Evolutionary conservation across 2,329 filamentous ascomycete species (phyloP), one percentile per base, ranked within the genome.

Genomic region (Scedosporium minutisporum): DNA sequence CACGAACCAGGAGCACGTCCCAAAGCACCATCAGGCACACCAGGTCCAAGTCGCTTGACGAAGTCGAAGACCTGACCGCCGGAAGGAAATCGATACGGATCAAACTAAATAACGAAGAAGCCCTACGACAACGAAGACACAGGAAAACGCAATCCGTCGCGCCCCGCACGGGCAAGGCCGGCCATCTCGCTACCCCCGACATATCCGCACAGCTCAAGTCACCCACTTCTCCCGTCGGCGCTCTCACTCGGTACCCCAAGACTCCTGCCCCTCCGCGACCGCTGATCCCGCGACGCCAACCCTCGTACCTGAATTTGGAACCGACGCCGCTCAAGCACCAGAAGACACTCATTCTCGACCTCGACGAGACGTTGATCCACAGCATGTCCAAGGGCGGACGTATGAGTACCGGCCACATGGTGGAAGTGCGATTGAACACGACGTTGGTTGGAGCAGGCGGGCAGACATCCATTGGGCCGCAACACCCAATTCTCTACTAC

Each of bases 321-420:
- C 76, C 83, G 65, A 72, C 82, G 63, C 69, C 74, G 67, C 75
- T 76, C 59, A 78, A 84, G 57, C 86, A 88, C 65, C 89, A 95
- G 71, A 99, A 99, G 80, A 99, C 95, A 0, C 77, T 99, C 64
- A 93, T 99, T 66, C 82, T 99, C 61, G 95, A 99, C 73, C 84
- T 99, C 18, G 95, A 99, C 75, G 95, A 99, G 76, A 99, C 95
- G 0, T 78, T 99, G 67, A 99, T 99, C 68, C 95, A 99, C 80
- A 97, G 92, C 75, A 92, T 97, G 83, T 93, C 93, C 65, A 97
- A 97, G 73, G 95, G 95, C 33, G 93, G 93, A 61, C 86, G 93
- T 64, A 96, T 96, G 88, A 93, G 91, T 69, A 93, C 91, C 21
- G 95, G 95, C 18, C 95, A 99, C 76, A 99, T 99, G 95, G 93